Percentiles rank a stretch among this genome's conserved stretches.
phyloP scores from a whole-genome alignment of 164 flowering plant species.

The Magnolia sinica region DNA sequence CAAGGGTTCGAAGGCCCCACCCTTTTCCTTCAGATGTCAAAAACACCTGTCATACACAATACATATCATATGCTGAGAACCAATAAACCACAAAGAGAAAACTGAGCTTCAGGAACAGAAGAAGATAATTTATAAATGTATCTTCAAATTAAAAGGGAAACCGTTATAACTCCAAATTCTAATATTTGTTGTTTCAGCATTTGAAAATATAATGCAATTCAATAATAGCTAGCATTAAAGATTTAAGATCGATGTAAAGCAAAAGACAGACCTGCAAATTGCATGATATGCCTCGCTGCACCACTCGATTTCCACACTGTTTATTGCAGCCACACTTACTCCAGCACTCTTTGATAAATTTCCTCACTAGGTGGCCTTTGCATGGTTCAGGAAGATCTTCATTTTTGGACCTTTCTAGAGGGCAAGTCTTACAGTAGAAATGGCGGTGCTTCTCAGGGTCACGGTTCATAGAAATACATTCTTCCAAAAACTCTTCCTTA shows the following conservation, averaged over 20 bases:
- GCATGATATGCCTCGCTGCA: conserved; percentile 76
- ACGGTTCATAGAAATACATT: conserved; percentile 40
- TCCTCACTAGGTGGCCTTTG: conserved; percentile 77
- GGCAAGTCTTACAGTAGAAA: conserved; percentile 63
- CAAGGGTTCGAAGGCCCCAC: conserved; percentile 87
- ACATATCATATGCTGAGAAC: background rate
- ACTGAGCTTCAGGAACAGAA: too few species aligned
- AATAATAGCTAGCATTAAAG: background rate
- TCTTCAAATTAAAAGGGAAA: background rate
- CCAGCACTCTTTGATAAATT: conserved; percentile 92
- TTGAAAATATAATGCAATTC: background rate
- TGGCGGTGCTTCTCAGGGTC: conserved; percentile 37
- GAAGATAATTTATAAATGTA: too few species aligned
- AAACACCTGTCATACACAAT: conserved; percentile 50
- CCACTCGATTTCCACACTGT: conserved; percentile 85
- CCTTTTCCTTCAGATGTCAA: conserved; percentile 77
- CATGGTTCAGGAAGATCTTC: conserved; percentile 56
- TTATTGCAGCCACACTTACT: conserved; percentile 78
- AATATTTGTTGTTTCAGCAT: background rate
- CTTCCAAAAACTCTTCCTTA: conserved; percentile 50
- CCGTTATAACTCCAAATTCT: background rate
- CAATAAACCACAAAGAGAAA: background rate
- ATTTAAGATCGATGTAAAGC: background rate
- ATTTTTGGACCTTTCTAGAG: conserved; percentile 56
- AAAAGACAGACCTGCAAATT: conserved; percentile 25